These are phyloP conservation scores for Seiridium cupressi DNA, from an alignment of 2,329 filamentous ascomycete species.

Conservation along the genomic window DNA sequence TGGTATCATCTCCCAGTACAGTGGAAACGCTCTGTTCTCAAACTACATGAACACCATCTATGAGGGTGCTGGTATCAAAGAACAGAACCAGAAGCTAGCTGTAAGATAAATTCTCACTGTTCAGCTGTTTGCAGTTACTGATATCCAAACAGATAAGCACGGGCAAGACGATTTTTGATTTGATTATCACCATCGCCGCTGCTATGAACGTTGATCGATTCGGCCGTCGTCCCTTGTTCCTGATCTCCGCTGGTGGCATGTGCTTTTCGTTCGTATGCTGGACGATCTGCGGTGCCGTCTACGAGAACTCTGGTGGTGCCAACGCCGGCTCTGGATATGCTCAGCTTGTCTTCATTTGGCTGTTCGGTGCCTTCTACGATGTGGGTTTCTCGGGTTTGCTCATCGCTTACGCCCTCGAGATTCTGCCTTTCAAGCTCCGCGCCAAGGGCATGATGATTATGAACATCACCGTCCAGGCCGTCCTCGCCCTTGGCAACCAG, in stretches of 20 bases:
- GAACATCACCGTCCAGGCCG: conserved; percentile 62
- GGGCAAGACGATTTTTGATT: conserved; percentile 57
- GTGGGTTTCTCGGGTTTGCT: conserved; percentile 59
- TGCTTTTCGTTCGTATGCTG: conserved; percentile 45
- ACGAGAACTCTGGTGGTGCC: conserved; percentile 43
- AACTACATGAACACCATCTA: conserved; percentile 67
- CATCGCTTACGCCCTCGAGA: conserved; percentile 56
- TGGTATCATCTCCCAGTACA: conserved; percentile 67
- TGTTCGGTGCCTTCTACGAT: conserved; percentile 59
- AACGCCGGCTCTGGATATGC: conserved; percentile 47
- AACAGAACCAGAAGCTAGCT: conserved; percentile 54
- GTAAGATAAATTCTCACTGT: conserved; percentile 26
- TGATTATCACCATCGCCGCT: conserved; percentile 55
- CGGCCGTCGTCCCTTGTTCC: conserved; percentile 47
- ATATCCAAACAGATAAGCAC: conserved; percentile 39
- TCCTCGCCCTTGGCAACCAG: conserved; percentile 59
- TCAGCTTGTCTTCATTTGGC: conserved; percentile 58
- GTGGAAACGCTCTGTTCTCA: conserved; percentile 64
- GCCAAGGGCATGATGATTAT: conserved; percentile 62
- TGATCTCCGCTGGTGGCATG: conserved; percentile 48
- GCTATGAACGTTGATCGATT: conserved; percentile 48
- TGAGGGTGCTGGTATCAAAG: conserved; percentile 57
- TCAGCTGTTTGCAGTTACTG: conserved; percentile 9
- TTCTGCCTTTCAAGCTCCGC: conserved; percentile 57
- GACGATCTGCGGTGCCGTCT: conserved; percentile 52